Conservation (phyloP, 2,329 filamentous ascomycete genomes). For the Colletotrichum limetticola region DNA sequence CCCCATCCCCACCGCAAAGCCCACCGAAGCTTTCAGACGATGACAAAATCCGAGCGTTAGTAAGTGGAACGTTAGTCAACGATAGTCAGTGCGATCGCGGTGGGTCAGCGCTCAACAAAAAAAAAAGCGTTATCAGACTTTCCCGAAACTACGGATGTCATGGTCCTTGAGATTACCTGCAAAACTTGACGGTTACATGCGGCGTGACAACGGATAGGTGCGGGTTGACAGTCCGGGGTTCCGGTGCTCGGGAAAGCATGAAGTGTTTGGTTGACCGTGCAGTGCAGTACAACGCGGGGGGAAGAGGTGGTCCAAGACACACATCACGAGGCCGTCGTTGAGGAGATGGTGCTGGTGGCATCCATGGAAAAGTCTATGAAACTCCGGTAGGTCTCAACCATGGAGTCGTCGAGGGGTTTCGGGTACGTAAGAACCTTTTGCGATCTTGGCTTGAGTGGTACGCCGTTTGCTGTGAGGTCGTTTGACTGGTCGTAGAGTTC, state of each 20-base stretch:
- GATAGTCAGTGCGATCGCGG: conserved; percentile 16
- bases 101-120: conserved; percentile 26
- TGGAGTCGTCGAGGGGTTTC: conserved; percentile 40
- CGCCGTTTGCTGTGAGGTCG: conserved; percentile 41
- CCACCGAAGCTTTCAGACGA: conserved; percentile 2
- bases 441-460: conserved; percentile 39
- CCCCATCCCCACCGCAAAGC: not conserved
- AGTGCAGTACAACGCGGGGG: not conserved
- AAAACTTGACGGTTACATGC: conserved; percentile 13
- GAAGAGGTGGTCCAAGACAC: not conserved
- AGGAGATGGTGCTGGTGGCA: conserved; percentile 38
- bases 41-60: conserved; percentile 25
- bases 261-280: conserved; percentile 30
- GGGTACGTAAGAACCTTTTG: conserved; percentile 44
- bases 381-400: conserved; percentile 45
- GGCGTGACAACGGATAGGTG: conserved; percentile 6
- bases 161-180: not conserved
- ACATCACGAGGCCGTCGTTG: conserved; percentile 2
- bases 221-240: conserved; percentile 6
- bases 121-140: not conserved
- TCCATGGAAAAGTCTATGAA: conserved; percentile 47
- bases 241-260: not conserved
- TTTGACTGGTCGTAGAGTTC: conserved; percentile 42
- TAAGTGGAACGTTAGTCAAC: conserved; percentile 32
- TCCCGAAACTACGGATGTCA: conserved; percentile 2